Evolutionary conservation across 2,329 filamentous ascomycete species (phyloP).

Genomic region (Colletotrichum costaricense): DNA sequence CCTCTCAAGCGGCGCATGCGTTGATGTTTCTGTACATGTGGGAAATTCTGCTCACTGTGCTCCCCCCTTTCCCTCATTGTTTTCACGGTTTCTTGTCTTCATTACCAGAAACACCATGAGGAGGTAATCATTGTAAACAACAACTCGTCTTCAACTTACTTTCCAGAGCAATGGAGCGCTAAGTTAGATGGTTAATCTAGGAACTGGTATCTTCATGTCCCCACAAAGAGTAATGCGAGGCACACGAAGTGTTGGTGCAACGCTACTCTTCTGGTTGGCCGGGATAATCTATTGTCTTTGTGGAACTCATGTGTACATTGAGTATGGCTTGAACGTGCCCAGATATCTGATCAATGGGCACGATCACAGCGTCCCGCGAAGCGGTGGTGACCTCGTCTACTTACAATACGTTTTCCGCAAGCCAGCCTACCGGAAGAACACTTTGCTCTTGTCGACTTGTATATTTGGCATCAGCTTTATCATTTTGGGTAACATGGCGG

Average conservation of each 20-base stretch:
- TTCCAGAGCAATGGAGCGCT: neutral
- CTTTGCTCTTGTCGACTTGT: slow-evolving; percentile 53
- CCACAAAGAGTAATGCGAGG: slow-evolving; percentile 47
- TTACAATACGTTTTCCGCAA: slow-evolving; percentile 58
- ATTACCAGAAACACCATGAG: neutral
- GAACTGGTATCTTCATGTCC: slow-evolving; percentile 51
- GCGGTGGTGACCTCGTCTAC: slow-evolving; percentile 35
- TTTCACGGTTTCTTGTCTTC: neutral
- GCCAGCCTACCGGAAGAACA: slow-evolving; percentile 47
- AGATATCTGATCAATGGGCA: slow-evolving; percentile 50
- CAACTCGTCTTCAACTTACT: neutral
- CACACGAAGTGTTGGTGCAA: slow-evolving; percentile 45
- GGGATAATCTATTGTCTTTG: slow-evolving; percentile 51
- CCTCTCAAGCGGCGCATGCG: neutral
- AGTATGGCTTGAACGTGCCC: slow-evolving; percentile 59
- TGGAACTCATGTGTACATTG: slow-evolving; percentile 53
- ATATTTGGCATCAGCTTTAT: slow-evolving; percentile 59
- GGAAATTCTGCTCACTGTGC: neutral
- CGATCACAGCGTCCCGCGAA: slow-evolving; percentile 39
- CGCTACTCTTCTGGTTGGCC: slow-evolving; percentile 54
- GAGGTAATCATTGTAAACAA: neutral
- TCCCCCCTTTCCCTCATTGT: neutral
- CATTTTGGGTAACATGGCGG: slow-evolving; percentile 58
- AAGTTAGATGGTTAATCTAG: slow-evolving; percentile 35
- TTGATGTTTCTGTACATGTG: neutral